Evolutionary conservation across 805 yeast genomes (phyloP).

Genomic region (Candida qinlingensis): DNA sequence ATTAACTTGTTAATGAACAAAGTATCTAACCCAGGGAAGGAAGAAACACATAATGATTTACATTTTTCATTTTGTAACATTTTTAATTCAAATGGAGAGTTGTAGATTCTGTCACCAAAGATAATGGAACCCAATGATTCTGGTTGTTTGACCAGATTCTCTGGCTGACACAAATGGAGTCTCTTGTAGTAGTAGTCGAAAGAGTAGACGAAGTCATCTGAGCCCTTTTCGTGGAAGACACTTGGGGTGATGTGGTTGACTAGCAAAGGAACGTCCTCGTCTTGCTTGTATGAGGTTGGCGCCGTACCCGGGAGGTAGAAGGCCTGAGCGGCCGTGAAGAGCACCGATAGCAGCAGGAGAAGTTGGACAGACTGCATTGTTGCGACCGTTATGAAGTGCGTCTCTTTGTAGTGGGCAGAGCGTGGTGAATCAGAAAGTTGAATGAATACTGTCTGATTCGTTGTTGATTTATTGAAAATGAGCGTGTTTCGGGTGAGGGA

Average conservation of each 20-base stretch:
- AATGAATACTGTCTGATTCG: too few species aligned
- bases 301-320: conserved; percentile 96
- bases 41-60: conserved; percentile 53
- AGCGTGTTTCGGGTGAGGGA: neutral
- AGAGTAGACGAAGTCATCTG: conserved; percentile 57
- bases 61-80: conserved; percentile 76
- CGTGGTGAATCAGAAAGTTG: too few species aligned
- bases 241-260: conserved; percentile 92
- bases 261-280: conserved; percentile 66
- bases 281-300: conserved; percentile 78
- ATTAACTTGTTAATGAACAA: conserved; percentile 74
- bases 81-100: conserved; percentile 78
- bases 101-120: conserved; percentile 92
- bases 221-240: conserved; percentile 35
- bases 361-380: neutral
- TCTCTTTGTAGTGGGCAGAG: too few species aligned
- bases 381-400: too few species aligned
- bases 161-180: conserved; percentile 80
- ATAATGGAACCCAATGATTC: conserved; percentile 90
- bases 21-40: conserved; percentile 61
- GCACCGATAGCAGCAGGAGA: neutral
- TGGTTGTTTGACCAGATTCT: conserved; percentile 50
- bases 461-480: neutral
- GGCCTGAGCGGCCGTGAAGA: conserved; percentile 30
- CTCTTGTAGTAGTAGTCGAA: conserved; percentile 80